Conservation (phyloP, 345 rosid species). For the Syzygium oleosum region DNA sequence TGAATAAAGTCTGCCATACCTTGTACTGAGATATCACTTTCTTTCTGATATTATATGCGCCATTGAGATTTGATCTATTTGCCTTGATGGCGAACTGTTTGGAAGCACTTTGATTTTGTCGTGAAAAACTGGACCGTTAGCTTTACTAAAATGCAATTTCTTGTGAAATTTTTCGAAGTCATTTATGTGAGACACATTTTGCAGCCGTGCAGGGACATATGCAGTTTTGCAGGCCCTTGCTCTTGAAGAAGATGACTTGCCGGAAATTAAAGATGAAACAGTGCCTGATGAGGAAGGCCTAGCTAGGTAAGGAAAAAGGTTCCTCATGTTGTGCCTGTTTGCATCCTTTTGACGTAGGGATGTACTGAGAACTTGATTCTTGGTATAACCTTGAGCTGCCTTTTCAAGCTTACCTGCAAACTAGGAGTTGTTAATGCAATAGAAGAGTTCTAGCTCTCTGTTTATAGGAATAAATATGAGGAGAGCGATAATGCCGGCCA, state of each 20-base stretch:
- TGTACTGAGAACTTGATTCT: neutral
- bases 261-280: slow-evolving; percentile 64
- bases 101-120: neutral
- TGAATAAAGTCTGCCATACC: neutral
- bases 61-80: neutral
- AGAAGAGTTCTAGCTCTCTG: too few relatives aligned
- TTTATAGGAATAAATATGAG: neutral
- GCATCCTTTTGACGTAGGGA: neutral
- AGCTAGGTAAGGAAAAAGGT: slow-evolving; percentile 37
- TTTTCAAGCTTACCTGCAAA: neutral
- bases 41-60: neutral
- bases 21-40: neutral
- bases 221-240: slow-evolving; percentile 84
- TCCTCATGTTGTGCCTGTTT: neutral
- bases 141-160: neutral
- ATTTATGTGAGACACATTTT: neutral
- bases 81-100: neutral
- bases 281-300: slow-evolving; percentile 81
- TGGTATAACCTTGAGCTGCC: neutral
- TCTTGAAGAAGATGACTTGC: slow-evolving; percentile 72
- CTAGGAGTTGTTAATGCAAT: too few relatives aligned
- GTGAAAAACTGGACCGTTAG: neutral
- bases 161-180: neutral
- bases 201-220: slow-evolving; percentile 92
- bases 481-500: slow-evolving; percentile 3